Evolutionary conservation across 2,329 filamentous ascomycete species (phyloP), one percentile per base, ranked within the genome.

Genomic region (Penicillium olsonii): DNA sequence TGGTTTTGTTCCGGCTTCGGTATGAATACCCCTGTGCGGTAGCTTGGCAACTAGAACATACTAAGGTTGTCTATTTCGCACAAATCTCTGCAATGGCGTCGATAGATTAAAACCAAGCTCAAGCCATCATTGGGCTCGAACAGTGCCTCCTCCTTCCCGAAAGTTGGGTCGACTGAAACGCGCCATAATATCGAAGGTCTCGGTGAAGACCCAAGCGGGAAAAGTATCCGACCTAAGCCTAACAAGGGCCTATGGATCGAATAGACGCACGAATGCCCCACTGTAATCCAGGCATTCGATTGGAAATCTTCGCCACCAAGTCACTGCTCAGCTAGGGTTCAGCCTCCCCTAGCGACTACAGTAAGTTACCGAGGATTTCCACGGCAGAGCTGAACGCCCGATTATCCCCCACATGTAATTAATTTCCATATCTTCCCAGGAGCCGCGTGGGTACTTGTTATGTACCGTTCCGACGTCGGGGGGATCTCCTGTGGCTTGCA

Each of bases 1-100:
- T 4, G 47, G 27, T 51, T 55, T 51, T 51, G 42, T 52, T 52
- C 37, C 10, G 31, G 17, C 29, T 19, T 48, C 42, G 34, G 39
- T 35, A 38, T 35, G 18, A 26, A 38, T 22, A 19, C n/a, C 44
- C 41, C 5, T 7, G 29, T 37, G 38, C 6, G 42, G 34, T 9
- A 43, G 40, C 43, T 41, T 54, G 51, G 47, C 44, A 27, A 20
- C 43, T 18, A 19, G 19, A 29, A 24, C 37, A 17, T 27, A 18
- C 45, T 37, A 43, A 42, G 17, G 37, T 51, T 39, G 50, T 48
- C 31, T 34, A 44, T 44, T 43, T 48, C 19, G 42, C 35, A 48
- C 38, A 15, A 34, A 35, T 35, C 15, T 35, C 7, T 17, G 33
- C 33, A 35, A 35, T 39, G n/a, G 38, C 2, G 24, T 27, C 11